Evolutionary conservation across 1,284 basidiomycete species (phyloP).

Genomic region (Tilletia caries): DNA sequence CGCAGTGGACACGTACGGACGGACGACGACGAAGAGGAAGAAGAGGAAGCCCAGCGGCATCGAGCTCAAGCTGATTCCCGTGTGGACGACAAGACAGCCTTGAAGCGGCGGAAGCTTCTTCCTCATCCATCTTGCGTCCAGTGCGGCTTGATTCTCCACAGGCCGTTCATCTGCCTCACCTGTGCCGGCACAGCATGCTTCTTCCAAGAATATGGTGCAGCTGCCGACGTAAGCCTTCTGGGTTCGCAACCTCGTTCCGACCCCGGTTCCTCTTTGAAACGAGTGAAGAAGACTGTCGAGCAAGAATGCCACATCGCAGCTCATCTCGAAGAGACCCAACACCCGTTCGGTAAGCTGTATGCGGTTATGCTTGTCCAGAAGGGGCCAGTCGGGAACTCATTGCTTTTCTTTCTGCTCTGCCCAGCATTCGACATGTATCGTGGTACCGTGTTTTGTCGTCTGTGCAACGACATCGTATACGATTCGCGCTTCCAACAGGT

Average conservation of each 20-base stretch:
- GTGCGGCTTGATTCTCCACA: slow-evolving; percentile 38
- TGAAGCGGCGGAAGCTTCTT: slow-evolving; percentile 28
- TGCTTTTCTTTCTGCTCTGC: neutral
- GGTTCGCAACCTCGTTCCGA: neutral
- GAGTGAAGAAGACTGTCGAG: slow-evolving; percentile 21
- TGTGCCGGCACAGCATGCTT: slow-evolving; percentile 47
- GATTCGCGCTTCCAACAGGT: slow-evolving; percentile 42
- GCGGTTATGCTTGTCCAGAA: too few species aligned
- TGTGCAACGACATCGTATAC: slow-evolving; percentile 45
- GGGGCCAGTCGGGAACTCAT: too few species aligned
- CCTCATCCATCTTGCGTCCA: slow-evolving; percentile 42
- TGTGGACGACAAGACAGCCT: slow-evolving; percentile 23
- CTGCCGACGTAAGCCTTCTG: neutral
- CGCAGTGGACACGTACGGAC: slow-evolving; percentile 33
- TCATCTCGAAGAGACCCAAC: slow-evolving; percentile 21
- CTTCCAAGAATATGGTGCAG: slow-evolving; percentile 21
- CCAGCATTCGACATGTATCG: slow-evolving; percentile 38
- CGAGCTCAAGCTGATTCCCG: slow-evolving; percentile 13
- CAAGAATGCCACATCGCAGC: slow-evolving; percentile 31
- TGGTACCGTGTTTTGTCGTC: slow-evolving; percentile 46
- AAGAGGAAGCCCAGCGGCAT: slow-evolving; percentile 20
- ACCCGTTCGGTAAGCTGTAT: slow-evolving; percentile 18
- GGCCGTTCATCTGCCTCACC: slow-evolving; percentile 48
- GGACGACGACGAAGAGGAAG: slow-evolving; percentile 30
- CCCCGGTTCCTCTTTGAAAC: neutral